Percentiles rank a stretch among this genome's conserved stretches.
Conservation (phyloP, 176 grass and related monocot species). For the Cocos nucifera region DNA sequence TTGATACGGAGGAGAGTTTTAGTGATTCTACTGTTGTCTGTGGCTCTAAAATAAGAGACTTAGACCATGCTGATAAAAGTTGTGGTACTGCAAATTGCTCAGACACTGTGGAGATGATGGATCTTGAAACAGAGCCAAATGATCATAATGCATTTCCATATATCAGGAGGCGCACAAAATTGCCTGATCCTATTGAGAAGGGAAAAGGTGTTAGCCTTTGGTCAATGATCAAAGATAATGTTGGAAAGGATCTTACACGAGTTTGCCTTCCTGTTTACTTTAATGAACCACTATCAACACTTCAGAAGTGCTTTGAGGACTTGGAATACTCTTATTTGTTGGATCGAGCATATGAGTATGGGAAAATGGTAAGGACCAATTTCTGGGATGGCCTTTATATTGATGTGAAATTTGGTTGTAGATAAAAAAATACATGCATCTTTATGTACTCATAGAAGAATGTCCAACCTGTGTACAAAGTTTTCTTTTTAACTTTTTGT, state of each 20-base stretch:
- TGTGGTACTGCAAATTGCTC: background rate
- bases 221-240: conserved; percentile 57
- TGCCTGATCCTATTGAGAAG: conserved; percentile 36
- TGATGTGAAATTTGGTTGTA: background rate
- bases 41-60: conserved; percentile 26
- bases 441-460: too few relatives aligned
- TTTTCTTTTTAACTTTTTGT: too few relatives aligned
- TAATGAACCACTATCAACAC: conserved; percentile 48
- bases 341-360: conserved; percentile 40
- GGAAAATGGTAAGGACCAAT: conserved; percentile 23
- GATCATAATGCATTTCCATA: background rate
- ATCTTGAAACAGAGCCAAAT: conserved; percentile 1
- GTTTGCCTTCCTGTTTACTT: conserved; percentile 56
- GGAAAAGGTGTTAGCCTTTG: conserved; percentile 43
- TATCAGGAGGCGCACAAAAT: conserved; percentile 18
- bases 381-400: background rate
- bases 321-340: conserved; percentile 51
- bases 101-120: conserved; percentile 1
- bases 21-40: conserved; percentile 32
- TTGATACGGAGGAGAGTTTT: conserved; percentile 81
- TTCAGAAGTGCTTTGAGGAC: conserved; percentile 63
- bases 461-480: too few relatives aligned
- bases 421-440: too few relatives aligned
- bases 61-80: conserved; percentile 9
- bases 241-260: conserved; percentile 49